Evolutionary conservation across 371 early-diverging fungal species (phyloP).

Genomic region (Lichtheimia corymbifera): DNA sequence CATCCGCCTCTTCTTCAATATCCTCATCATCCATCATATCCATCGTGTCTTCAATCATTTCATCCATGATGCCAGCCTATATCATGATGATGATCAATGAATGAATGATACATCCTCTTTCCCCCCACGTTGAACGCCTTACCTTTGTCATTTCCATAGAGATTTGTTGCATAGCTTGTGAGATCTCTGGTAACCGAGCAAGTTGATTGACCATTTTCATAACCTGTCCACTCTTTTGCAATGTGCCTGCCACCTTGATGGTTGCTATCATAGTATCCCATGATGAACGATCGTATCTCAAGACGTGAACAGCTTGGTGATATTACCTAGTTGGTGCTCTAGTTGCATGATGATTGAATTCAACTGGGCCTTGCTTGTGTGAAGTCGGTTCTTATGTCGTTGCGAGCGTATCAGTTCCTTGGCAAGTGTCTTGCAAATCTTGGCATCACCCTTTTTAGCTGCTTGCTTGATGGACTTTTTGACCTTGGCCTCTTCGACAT

Average conservation of each 20-base stretch:
- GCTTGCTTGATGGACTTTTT: conserved; percentile 79
- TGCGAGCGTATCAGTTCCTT: conserved; percentile 83
- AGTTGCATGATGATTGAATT: conserved; percentile 91
- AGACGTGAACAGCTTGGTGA: not conserved
- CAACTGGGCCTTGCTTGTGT: conserved; percentile 91
- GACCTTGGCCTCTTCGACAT: conserved; percentile 82
- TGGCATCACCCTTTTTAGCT: conserved; percentile 84
- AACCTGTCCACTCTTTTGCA: conserved; percentile 87
- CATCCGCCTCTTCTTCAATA: conserved; percentile 93
- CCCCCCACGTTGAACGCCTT: not conserved
- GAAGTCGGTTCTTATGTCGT: conserved; percentile 78
- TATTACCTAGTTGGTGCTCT: conserved; percentile 82
- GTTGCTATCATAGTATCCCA: conserved; percentile 53
- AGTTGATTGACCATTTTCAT: conserved; percentile 90
- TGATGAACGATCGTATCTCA: not conserved
- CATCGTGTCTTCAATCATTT: conserved; percentile 92
- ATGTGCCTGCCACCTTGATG: conserved; percentile 84
- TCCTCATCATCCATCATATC: conserved; percentile 88
- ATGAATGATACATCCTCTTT: not conserved
- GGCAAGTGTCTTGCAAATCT: conserved; percentile 79
- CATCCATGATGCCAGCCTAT: conserved; percentile 92
- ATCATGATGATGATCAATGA: not conserved
- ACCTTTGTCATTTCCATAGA: conserved; percentile 95
- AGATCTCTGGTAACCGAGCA: conserved; percentile 83
- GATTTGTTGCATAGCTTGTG: conserved; percentile 85